A percentile compares a stretch with the other conserved stretches of the same genome.
These are phyloP conservation scores for Hura crepitans DNA, from an alignment of 441 rosid genomes.

Conservation along the genomic window DNA sequence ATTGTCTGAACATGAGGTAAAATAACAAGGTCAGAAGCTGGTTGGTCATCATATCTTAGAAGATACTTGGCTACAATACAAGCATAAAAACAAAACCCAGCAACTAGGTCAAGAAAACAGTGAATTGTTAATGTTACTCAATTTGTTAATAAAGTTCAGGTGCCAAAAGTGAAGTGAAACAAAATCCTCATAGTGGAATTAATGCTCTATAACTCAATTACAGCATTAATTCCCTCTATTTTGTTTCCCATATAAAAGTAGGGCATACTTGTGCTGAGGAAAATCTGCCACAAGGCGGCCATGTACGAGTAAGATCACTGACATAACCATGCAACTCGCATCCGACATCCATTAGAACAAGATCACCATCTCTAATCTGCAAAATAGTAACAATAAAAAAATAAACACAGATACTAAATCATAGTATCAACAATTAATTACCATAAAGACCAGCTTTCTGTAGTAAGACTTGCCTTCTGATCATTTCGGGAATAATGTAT, in stretches of 20 bases:
- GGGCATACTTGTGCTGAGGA: conserved; percentile 61
- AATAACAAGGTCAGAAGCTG: neutral
- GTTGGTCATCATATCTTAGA: neutral
- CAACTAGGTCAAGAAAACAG: neutral
- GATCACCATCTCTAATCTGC: conserved; percentile 77
- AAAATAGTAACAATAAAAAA: conserved; percentile 12
- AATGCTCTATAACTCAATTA: neutral
- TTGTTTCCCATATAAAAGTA: neutral
- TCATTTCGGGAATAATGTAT: conserved; percentile 96
- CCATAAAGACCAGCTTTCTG: conserved; percentile 16
- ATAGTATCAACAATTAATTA: neutral
- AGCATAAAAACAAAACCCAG: conserved; percentile 5
- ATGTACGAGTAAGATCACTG: conserved; percentile 95
- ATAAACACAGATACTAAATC: neutral
- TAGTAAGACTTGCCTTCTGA: conserved; percentile 53
- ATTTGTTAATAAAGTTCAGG: neutral
- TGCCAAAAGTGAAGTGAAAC: neutral
- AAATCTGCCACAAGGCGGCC: conserved; percentile 91
- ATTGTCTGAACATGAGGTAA: neutral
- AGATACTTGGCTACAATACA: neutral
- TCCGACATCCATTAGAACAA: conserved; percentile 96
- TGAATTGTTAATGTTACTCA: neutral
- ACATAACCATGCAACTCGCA: conserved; percentile 94
- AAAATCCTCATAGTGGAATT: neutral
- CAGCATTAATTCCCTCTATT: neutral